Evolutionary conservation across 306 rosid species (phyloP).

Genomic region (Hylodesmum podocarpum): DNA sequence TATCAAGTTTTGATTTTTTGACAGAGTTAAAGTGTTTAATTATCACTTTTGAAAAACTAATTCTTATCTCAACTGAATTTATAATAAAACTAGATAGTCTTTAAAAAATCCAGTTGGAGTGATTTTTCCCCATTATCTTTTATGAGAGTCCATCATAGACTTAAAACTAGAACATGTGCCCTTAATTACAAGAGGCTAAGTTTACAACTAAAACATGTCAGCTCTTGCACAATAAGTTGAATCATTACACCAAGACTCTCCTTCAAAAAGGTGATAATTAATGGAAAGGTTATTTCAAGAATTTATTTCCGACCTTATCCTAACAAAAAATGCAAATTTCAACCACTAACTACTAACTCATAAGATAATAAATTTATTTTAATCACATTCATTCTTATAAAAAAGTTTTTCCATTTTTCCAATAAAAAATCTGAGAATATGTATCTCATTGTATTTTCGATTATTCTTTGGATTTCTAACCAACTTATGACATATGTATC

Average conservation of each 20-base stretch:
- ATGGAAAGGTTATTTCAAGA: background rate
- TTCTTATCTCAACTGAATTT: background rate
- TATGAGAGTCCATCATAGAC: background rate
- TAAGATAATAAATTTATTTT: background rate
- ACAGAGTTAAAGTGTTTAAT: background rate
- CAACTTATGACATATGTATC: too few species aligned
- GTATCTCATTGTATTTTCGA: too few species aligned
- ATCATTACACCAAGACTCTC: background rate
- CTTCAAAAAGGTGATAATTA: background rate
- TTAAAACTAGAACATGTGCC: too few species aligned
- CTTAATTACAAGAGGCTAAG: background rate
- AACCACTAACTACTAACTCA: background rate
- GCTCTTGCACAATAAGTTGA: background rate
- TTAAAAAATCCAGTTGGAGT: background rate
- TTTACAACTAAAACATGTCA: background rate
- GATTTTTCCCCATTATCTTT: background rate
- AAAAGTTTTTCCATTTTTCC: too few species aligned
- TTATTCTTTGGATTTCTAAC: too few species aligned
- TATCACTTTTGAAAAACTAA: background rate
- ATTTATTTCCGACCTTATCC: background rate
- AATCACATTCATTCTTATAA: too few species aligned
- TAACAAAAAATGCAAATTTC: background rate
- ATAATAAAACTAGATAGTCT: background rate
- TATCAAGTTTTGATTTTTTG: background rate
- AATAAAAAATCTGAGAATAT: too few species aligned